Evolutionary conservation across 768 basidiomycete species (phyloP).

Genomic region (Mycena olivaceomarginata): DNA sequence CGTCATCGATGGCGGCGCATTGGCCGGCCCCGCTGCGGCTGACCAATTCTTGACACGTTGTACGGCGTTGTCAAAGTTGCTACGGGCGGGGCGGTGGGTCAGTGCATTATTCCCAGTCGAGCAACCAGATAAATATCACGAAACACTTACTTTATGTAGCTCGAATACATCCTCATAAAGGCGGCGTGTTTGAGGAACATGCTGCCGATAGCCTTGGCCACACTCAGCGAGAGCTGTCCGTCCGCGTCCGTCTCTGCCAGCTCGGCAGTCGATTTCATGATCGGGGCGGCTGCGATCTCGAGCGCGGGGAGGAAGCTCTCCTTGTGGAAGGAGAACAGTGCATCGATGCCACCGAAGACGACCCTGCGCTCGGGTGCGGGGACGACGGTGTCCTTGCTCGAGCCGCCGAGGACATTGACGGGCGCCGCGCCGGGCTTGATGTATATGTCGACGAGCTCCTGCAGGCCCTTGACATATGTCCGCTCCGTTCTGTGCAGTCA

Average conservation of each 20-base stretch:
- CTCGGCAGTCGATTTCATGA: conserved; percentile 71
- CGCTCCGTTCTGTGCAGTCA: conserved; percentile 85
- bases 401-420: conserved; percentile 81
- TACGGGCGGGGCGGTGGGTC: conserved; percentile 53
- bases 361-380: conserved; percentile 91
- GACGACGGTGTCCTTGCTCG: conserved; percentile 89
- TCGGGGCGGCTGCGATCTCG: conserved; percentile 83
- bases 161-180: conserved; percentile 99
- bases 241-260: conserved; percentile 76
- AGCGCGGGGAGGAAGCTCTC: conserved; percentile 95
- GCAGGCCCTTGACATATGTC: conserved; percentile 95
- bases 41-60: conserved; percentile 93
- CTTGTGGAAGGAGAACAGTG: conserved; percentile 93
- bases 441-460: conserved; percentile 96
- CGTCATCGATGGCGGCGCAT: conserved; percentile 67
- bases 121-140: conserved; percentile 24
- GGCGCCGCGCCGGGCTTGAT: conserved; percentile 88
- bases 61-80: conserved; percentile 96
- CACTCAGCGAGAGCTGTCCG: conserved; percentile 82
- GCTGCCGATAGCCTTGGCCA: conserved; percentile 88
- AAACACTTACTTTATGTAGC: conserved; percentile 92
- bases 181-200: conserved; percentile 96
- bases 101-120: conserved; percentile 21
- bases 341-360: conserved; percentile 94
- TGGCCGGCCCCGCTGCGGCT: conserved; percentile 68